Evolutionary conservation across 441 rosid genomes (phyloP), one percentile per base, ranked within the genome.

Genomic region (Jatropha multifida): DNA sequence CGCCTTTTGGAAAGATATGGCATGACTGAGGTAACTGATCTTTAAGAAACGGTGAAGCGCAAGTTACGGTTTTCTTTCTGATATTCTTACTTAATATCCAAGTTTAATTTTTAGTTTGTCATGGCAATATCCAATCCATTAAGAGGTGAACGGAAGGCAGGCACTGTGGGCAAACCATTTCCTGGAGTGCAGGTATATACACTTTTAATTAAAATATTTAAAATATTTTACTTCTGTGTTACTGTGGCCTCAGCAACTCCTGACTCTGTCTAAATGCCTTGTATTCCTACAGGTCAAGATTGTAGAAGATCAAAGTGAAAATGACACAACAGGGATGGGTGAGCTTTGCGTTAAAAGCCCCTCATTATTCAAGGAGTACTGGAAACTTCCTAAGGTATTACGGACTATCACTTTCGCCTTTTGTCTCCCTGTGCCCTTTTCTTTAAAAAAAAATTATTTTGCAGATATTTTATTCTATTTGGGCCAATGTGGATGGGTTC

Each of bases 1-100:
- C 90, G 96, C 72, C 98, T 96, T 77, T 81, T 96, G 84, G 99
- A 96, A 85, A 88, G 99, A 77, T 96, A 94, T 76, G 99, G 99
- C 77, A 96, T 96, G 99, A 94, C 99, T 55, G 99, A 96, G 88
- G 99, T 87, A 71, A 79, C 82, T 70, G 66, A 38, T 76, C 62
- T 67, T 65, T 62, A 63, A 81, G 74, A 58, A 74, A 40, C 52
- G 32, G 27, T 42, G 20, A 68, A 65, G 59, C 68, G 55, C 74
- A 46, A 70, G 64, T 12, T 56, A 18, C 3, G 41, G 18, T 48
- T 42, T 40, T 40, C 65, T 23, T 83, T 40, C 46, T 41, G 20
- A 66, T 69, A 71, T 37, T 74, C 38, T 66, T 70, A n/a, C 14
- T 71, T 56, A 62, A 48, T 38, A 37, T 66, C 7, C 9, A 74